A percentile compares a stretch with the other conserved stretches of the same genome.
These are phyloP conservation scores for Apiospora hydei DNA, from an alignment of 2,329 filamentous ascomycete genomes.

Conservation along the genomic window DNA sequence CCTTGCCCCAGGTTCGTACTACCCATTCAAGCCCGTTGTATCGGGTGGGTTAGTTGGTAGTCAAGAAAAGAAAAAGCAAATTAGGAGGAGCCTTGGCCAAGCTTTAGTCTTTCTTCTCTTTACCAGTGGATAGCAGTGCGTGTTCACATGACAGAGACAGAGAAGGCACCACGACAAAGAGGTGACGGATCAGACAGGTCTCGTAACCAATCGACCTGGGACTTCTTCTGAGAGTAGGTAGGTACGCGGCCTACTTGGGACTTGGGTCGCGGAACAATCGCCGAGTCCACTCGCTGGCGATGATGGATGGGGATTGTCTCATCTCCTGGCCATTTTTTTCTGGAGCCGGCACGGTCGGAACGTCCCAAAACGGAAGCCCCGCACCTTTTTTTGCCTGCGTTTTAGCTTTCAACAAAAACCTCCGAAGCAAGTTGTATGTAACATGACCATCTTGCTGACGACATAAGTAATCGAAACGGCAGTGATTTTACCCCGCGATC, in stretches of 20 bases:
- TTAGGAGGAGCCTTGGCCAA: neutral
- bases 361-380: conserved; percentile 5
- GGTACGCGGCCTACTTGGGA: neutral
- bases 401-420: neutral
- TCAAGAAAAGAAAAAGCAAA: neutral
- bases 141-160: too few relatives aligned
- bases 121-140: too few relatives aligned
- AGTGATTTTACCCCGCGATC: neutral
- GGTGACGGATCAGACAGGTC: neutral
- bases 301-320: neutral
- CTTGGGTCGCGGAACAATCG: neutral
- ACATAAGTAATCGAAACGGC: neutral
- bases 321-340: conserved; percentile 2
- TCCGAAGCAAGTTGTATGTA: neutral
- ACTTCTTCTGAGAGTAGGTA: neutral
- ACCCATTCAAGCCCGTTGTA: neutral
- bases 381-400: neutral
- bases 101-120: neutral
- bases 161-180: neutral
- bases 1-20: neutral
- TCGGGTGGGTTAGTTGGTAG: too few relatives aligned
- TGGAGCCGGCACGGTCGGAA: neutral
- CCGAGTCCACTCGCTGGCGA: neutral
- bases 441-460: conserved; percentile 1
- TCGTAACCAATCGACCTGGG: neutral